phyloP scores from a whole-genome alignment of 2,329 filamentous ascomycete genomes.

The Ascochyta lentis region DNA sequence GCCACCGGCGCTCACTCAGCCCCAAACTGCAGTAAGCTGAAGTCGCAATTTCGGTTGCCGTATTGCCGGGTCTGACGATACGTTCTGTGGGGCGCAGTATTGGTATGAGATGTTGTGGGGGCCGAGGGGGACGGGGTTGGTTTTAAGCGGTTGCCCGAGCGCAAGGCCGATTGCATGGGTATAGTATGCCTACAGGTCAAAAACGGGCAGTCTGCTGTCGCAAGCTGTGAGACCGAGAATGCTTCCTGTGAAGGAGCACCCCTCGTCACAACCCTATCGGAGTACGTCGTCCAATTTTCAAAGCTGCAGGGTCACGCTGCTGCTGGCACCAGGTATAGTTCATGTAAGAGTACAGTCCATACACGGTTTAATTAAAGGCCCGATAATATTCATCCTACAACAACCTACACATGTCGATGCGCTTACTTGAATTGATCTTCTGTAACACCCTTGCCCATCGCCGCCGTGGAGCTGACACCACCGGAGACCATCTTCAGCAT shows the following conservation, averaged over 20 bases:
- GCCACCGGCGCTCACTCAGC: slow-evolving; percentile 11
- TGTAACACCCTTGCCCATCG: slow-evolving; percentile 97
- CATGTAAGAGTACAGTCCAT: no score
- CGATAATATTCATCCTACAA: background rate
- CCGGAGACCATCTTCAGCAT: slow-evolving; percentile 96
- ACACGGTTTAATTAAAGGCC: no score
- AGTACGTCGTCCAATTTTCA: no score
- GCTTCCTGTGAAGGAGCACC: no score
- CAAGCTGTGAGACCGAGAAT: no score
- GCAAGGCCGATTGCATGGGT: background rate
- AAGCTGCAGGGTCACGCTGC: no score
- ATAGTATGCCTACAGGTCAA: no score
- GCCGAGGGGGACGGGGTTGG: background rate
- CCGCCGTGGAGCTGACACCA: slow-evolving; percentile 87
- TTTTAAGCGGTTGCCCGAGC: background rate
- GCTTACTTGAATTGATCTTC: slow-evolving; percentile 87
- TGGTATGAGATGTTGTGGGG: background rate
- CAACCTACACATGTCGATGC: background rate
- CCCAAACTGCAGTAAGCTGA: slow-evolving; percentile 7
- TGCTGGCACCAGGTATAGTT: no score
- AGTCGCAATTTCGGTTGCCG: slow-evolving; percentile 13
- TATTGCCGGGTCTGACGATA: slow-evolving; percentile 5
- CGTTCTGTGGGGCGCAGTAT: slow-evolving; percentile 12
- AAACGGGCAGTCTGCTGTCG: no score
- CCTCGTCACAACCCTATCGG: no score